Conservation (phyloP, 257 asterid species). For the Verbena officinalis region DNA sequence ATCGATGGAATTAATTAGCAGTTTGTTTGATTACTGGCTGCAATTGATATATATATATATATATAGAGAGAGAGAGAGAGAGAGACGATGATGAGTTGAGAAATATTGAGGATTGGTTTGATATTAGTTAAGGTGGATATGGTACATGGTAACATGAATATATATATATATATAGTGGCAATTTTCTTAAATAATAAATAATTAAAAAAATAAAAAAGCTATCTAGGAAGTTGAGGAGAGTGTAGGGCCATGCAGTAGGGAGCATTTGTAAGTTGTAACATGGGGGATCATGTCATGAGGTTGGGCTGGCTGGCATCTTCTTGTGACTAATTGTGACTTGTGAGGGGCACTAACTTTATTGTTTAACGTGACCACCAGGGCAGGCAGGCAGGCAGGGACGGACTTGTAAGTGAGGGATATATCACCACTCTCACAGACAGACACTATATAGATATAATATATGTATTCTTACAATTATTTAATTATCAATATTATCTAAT, state of each 20-base stretch:
- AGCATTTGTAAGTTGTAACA: slow-evolving; percentile 57
- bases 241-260: not conserved
- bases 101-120: not conserved
- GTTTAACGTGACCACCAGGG: slow-evolving; percentile 14
- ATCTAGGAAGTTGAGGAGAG: not conserved
- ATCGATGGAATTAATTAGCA: not conserved
- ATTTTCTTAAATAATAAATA: not conserved
- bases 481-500: not conserved
- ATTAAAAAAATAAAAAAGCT: not conserved
- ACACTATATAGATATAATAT: too few relatives aligned
- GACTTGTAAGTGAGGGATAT: too few relatives aligned
- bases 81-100: not conserved
- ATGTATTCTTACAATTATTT: not conserved
- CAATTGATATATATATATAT: too few relatives aligned
- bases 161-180: not conserved
- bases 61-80: too few relatives aligned
- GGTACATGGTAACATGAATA: too few relatives aligned
- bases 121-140: not conserved
- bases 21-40: too few relatives aligned
- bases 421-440: too few relatives aligned
- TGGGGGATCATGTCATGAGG: too few relatives aligned
- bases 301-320: slow-evolving; percentile 43
- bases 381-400: too few relatives aligned
- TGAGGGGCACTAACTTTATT: slow-evolving; percentile 43
- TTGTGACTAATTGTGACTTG: slow-evolving; percentile 27